Percentiles rank a stretch among this genome's conserved stretches.
These are phyloP conservation scores for Cladophialophora psammophila DNA, from an alignment of 2,329 filamentous ascomycete genomes.

Conservation along the genomic window DNA sequence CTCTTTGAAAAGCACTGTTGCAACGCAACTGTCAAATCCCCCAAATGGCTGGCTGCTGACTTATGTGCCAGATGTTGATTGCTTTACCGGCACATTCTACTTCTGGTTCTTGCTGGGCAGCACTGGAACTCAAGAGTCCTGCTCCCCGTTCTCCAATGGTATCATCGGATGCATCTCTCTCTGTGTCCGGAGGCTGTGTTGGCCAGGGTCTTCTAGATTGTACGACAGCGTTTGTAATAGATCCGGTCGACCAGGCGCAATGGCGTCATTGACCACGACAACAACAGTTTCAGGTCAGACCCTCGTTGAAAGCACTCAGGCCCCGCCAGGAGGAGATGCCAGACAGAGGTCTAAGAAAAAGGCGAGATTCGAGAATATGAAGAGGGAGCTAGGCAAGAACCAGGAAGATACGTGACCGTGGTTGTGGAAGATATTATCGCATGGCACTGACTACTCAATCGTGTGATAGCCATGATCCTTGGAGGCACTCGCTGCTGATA, in stretches of 20 bases:
- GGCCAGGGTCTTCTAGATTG: background rate
- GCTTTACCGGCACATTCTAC: background rate
- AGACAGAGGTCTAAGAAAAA: background rate
- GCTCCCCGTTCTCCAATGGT: background rate
- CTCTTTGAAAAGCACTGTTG: background rate
- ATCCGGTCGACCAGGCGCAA: background rate
- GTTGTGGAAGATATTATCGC: background rate
- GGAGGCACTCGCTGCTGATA: background rate
- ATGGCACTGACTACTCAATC: background rate
- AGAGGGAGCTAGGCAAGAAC: background rate
- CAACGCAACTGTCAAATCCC: background rate
- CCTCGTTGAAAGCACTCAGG: background rate
- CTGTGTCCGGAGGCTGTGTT: background rate
- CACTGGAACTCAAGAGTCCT: background rate
- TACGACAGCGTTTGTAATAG: background rate
- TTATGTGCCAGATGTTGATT: background rate
- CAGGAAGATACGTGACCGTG: background rate
- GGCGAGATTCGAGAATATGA: background rate
- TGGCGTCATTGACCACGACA: background rate
- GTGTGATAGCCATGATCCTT: background rate
- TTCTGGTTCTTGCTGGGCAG: background rate
- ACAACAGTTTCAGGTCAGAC: background rate
- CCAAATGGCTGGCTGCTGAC: background rate
- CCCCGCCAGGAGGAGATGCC: background rate
- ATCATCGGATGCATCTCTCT: background rate